Base-by-base conservation (phyloP, 768 basidiomycete species). In the Crassisporium funariophilum region DNA sequence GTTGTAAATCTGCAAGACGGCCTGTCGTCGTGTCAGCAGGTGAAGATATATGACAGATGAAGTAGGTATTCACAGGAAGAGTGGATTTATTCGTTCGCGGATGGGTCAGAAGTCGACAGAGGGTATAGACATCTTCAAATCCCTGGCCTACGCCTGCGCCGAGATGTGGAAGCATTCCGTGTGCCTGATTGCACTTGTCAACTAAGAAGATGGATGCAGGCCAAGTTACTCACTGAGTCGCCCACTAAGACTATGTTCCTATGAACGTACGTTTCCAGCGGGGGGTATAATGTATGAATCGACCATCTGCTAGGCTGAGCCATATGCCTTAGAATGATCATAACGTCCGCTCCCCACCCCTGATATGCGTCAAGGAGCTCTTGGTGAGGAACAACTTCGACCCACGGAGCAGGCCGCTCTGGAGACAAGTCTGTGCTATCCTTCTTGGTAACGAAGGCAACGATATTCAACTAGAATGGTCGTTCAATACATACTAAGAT, bases 71-170 rank as follows among this genome's bases (percentile, higher is more conserved):
- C 15, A 53, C 67, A 31, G 45, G 48, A 75, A 82, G 56, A 50
- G 75, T 77, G 6, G 55, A 53, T 12, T 54, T 34, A 13, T 60
- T 69, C 2, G 75, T 73, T 44, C 67, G 55, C 2, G 75, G 68
- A 49, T 76, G 73, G 5, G 58, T 55, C 12, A 83, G 72, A 11
- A 83, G 61, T 9, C 69, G 64, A 29, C 69, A 71, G 4, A 84
- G 61, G 4, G 76, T 57, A 35, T 73, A 71, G 0, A 72, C 75
- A 49, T 83, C 82, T 54, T 83, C 82, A 21, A 83, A 70, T 2
- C 78, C 82, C 62, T 83, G 82, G 6, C 81, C 77, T 6, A 77
- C 78, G 1, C 82, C 82, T 0, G 79, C 72, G 2, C 80, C 81
- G 8, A 83, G 63, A 59, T 83, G 80, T 0, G 83, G 81, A 24